Evolutionary conservation across 1,284 basidiomycete genomes (phyloP).

Genomic region (Testicularia cyperi): DNA sequence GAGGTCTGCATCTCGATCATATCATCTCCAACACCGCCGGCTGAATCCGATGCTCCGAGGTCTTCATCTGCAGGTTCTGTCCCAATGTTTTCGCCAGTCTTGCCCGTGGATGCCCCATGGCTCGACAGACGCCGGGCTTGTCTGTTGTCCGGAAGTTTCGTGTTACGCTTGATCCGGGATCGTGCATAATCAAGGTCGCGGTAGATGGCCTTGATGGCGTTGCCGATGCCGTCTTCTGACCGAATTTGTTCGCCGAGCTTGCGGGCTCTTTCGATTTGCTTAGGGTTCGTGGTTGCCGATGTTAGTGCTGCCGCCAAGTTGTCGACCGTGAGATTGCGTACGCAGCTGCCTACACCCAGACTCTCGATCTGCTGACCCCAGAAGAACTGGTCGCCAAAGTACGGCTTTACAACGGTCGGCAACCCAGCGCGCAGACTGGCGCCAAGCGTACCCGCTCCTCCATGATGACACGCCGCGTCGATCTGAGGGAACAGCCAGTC

Average conservation of each 20-base stretch:
- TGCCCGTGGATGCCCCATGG: slow-evolving; percentile 1
- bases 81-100: neutral
- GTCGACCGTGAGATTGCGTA: slow-evolving; percentile 80
- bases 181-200: slow-evolving; percentile 53
- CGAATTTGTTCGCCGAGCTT: slow-evolving; percentile 66
- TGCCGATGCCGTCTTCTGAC: slow-evolving; percentile 62
- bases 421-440: slow-evolving; percentile 88
- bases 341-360: slow-evolving; percentile 80
- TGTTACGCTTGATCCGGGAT: slow-evolving; percentile 39
- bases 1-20: no score
- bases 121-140: neutral
- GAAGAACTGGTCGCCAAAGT: slow-evolving; percentile 96
- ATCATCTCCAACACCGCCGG: no score
- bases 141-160: neutral
- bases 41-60: no score
- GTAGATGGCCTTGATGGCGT: slow-evolving; percentile 55
- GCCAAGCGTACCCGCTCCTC: slow-evolving; percentile 92
- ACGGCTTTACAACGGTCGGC: slow-evolving; percentile 93
- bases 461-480: slow-evolving; percentile 93
- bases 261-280: slow-evolving; percentile 81
- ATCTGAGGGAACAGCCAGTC: slow-evolving; percentile 94
- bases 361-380: slow-evolving; percentile 90
- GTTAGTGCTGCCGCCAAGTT: slow-evolving; percentile 74
- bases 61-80: no score
- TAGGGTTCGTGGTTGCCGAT: slow-evolving; percentile 79